phyloP scores from a whole-genome alignment of 176 grass and related monocot genomes.

The Elymus sibiricus region DNA sequence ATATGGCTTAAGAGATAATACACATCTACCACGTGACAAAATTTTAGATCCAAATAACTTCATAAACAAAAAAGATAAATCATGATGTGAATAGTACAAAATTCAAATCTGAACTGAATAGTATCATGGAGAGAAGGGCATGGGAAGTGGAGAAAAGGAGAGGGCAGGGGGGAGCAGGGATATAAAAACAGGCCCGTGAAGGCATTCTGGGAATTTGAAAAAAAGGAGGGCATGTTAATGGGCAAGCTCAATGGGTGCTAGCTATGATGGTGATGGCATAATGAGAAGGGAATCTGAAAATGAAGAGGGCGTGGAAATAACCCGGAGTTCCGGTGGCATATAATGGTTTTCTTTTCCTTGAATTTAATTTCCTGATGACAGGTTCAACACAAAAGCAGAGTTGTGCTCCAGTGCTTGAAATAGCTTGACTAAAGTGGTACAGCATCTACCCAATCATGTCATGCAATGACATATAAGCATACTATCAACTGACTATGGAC shows the following conservation, averaged over 20 bases:
- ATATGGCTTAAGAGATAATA: not conserved
- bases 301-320: not conserved
- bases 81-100: not conserved
- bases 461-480: conserved; percentile 1
- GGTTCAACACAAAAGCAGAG: conserved; percentile 6
- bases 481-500: not conserved
- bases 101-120: not conserved
- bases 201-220: not conserved
- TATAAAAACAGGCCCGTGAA: not conserved
- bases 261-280: not conserved
- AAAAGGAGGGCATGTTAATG: not conserved
- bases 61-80: not conserved
- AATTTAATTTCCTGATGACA: conserved; percentile 1
- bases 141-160: not conserved
- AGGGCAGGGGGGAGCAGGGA: not conserved
- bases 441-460: not conserved
- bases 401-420: not conserved
- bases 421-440: not conserved
- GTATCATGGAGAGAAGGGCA: not conserved
- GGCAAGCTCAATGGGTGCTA: not conserved
- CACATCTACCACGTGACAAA: not conserved
- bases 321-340: not conserved
- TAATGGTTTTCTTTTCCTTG: conserved; percentile 4
- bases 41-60: not conserved
- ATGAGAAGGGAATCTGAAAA: not conserved